Evolutionary conservation across 2,329 filamentous ascomycete species (phyloP), one percentile per base, ranked within the genome.

Genomic region (Xylariomycetidae sp.): DNA sequence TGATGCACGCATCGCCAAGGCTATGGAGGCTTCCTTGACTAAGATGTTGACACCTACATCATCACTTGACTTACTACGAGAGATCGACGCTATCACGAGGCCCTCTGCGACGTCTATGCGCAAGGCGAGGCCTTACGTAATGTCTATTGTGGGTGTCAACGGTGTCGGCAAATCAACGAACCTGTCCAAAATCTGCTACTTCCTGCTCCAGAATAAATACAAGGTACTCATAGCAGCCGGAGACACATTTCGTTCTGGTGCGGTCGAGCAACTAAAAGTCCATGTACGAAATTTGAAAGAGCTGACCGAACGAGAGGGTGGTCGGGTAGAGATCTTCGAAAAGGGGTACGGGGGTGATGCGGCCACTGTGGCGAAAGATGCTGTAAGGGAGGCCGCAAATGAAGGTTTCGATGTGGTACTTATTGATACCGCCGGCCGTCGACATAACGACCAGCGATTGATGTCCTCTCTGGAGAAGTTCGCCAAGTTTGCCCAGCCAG

Each of bases 391-490:
- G 53, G 92, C 87, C 3, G 71, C 79, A 1, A 75, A 81, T 33
- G 74, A 87, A 48, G 74, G 74, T 25, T 97, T 84, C 54, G 89
- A 97, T 53, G 92, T 98, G 9, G 92, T 98, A 1, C 74, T 98
- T 37, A 96, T 98, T 50, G 92, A 98, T 58, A 98, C 92, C 1
- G 92, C 92, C 1, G 92, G 92, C 5, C 82, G 92, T 15, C 77
- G 92, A 30, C 92, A 98, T 66, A 98, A 98, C 54, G 92, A 98
- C 61, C 80, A 88, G 59, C 80, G 92, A 6, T 77, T 98, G 41
- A 98, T 98, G 94, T 92, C 86, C 10, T 90, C 85, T 4, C 72
- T 98, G 22, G 92, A 97, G 62, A 98, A 97, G 57, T 98, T 98
- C 58, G 90, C 88, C 42, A 94, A 95, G 58, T 85, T 97, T 50